Evolutionary conservation across 1,284 basidiomycete species (phyloP).

Genomic region (Marasmius fiardii): DNA sequence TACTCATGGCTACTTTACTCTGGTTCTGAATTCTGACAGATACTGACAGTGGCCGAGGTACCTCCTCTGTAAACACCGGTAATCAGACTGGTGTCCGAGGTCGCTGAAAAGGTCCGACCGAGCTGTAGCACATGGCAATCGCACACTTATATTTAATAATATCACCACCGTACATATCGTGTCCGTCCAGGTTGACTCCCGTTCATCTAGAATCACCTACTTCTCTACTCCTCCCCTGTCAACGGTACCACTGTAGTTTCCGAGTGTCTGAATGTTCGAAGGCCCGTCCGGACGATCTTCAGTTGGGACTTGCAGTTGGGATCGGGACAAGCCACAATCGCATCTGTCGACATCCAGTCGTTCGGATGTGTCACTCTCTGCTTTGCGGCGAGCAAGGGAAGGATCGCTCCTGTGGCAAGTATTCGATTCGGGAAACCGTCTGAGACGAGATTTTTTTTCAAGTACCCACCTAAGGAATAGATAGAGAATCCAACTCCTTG

Average conservation of each 20-base stretch:
- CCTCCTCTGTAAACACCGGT: too few relatives aligned
- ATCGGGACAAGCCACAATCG: constrained; percentile 61
- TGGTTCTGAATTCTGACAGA: too few relatives aligned
- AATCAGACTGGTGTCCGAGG: too few relatives aligned
- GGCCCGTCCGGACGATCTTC: constrained; percentile 45
- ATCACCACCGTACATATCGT: too few relatives aligned
- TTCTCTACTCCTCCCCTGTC: neutral
- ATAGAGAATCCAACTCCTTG: constrained; percentile 61
- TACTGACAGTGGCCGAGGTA: too few relatives aligned
- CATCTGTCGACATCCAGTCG: constrained; percentile 69
- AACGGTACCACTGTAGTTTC: constrained; percentile 51
- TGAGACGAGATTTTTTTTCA: neutral
- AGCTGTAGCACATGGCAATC: too few relatives aligned
- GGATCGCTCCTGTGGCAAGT: constrained; percentile 41
- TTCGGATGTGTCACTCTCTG: constrained; percentile 49
- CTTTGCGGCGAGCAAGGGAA: constrained; percentile 62
- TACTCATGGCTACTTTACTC: too few relatives aligned
- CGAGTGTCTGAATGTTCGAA: constrained; percentile 49
- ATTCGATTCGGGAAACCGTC: neutral
- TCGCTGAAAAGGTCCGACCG: too few relatives aligned
- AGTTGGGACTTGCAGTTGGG: constrained; percentile 57
- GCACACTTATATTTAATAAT: too few relatives aligned
- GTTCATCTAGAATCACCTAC: neutral
- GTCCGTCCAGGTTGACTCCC: neutral
- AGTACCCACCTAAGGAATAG: constrained; percentile 51